phyloP scores from a whole-genome alignment of 2,329 filamentous ascomycete species.

The Aureobasidium zeae region DNA sequence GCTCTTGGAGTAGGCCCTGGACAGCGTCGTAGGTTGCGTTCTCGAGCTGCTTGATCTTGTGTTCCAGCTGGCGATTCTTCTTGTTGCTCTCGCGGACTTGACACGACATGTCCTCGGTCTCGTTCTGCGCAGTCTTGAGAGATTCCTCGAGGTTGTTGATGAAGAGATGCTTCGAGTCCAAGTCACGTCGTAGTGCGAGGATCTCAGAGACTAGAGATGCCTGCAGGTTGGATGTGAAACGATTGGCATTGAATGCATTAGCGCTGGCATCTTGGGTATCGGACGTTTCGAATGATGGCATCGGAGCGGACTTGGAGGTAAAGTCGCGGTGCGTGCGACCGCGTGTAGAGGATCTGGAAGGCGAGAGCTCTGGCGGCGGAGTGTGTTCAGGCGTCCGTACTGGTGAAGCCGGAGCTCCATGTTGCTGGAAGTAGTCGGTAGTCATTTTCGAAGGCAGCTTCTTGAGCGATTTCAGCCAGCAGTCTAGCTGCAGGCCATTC shows the following conservation, averaged over 20 bases:
- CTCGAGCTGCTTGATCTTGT: conserved; percentile 78
- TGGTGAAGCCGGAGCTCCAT: conserved; percentile 58
- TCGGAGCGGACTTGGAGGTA: conserved; percentile 54
- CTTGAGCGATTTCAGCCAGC: neutral
- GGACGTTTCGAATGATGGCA: conserved; percentile 37
- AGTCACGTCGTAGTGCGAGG: conserved; percentile 71
- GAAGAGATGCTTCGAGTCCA: conserved; percentile 78
- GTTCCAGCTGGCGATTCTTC: conserved; percentile 71
- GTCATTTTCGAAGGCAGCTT: conserved; percentile 22
- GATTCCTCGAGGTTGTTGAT: conserved; percentile 77
- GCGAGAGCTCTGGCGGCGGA: conserved; percentile 41
- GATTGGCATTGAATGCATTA: conserved; percentile 71
- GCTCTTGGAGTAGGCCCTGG: conserved; percentile 71
- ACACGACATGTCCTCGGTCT: conserved; percentile 62
- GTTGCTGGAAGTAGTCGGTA: conserved; percentile 42
- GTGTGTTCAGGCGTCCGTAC: conserved; percentile 64
- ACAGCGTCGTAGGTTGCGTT: conserved; percentile 80
- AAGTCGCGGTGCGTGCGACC: conserved; percentile 48
- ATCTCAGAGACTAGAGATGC: conserved; percentile 94
- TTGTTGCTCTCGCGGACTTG: conserved; percentile 56
- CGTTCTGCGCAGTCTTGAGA: conserved; percentile 60
- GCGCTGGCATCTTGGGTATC: conserved; percentile 52
- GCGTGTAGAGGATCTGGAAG: conserved; percentile 56
- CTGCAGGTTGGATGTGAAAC: conserved; percentile 91
- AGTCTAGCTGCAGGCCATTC: conserved; percentile 2